A percentile compares a stretch with the other conserved stretches of the same genome.
phyloP scores from a whole-genome alignment of 768 basidiomycete genomes.

The Boletus tomentosulus region DNA sequence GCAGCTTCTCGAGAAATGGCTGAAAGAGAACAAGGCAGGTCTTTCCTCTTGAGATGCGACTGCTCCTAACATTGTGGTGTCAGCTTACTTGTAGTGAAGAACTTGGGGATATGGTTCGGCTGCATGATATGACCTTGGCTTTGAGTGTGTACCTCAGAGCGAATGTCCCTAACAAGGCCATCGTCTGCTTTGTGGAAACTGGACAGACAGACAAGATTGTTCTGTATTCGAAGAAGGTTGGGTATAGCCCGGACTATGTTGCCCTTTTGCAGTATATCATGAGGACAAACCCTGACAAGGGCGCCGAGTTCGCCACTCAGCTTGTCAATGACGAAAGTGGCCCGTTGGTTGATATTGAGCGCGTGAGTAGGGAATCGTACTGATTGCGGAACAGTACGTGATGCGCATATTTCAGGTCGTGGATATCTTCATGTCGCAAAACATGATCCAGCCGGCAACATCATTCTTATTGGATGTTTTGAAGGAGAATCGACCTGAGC shows the following conservation, averaged over 20 bases:
- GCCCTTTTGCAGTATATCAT: slow-evolving; percentile 92
- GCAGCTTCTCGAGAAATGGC: slow-evolving; percentile 96
- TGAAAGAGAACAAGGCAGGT: slow-evolving; percentile 95
- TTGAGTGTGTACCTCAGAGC: slow-evolving; percentile 97
- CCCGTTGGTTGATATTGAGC: slow-evolving; percentile 88
- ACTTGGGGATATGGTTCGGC: slow-evolving; percentile 92
- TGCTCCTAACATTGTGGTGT: slow-evolving; percentile 9
- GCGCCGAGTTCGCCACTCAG: slow-evolving; percentile 94
- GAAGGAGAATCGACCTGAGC: slow-evolving; percentile 98
- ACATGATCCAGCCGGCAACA: slow-evolving; percentile 99
- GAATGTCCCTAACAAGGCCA: slow-evolving; percentile 97
- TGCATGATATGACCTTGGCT: slow-evolving; percentile 95
- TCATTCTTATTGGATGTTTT: slow-evolving; percentile 96
- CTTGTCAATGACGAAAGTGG: slow-evolving; percentile 92
- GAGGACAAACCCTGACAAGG: slow-evolving; percentile 95
- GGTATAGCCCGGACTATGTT: slow-evolving; percentile 89
- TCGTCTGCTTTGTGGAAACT: slow-evolving; percentile 98
- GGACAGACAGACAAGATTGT: slow-evolving; percentile 99
- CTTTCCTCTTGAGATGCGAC: slow-evolving; percentile 3
- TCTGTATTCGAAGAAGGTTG: slow-evolving; percentile 95
- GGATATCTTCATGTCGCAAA: slow-evolving; percentile 99
- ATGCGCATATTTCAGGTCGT: slow-evolving; percentile 57
- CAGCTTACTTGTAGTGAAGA: slow-evolving; percentile 98
- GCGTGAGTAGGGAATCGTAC: slow-evolving; percentile 44
- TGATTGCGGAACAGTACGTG: neutral